Conservation (phyloP, 441 rosid species). For the Eugenia klotzschiana region DNA sequence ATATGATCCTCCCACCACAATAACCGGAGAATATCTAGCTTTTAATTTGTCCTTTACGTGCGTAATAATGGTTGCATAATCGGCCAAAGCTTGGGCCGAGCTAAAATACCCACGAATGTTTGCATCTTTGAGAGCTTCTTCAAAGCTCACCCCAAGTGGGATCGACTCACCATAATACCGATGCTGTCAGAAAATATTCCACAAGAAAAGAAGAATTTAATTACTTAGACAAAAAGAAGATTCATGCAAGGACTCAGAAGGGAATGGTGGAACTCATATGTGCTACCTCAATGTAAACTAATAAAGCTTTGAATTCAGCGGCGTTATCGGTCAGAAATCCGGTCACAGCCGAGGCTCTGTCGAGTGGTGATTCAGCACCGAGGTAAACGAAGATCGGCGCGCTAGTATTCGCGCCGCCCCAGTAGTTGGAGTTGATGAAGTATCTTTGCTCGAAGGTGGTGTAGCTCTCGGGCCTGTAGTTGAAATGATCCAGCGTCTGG, state of each 20-base stretch:
- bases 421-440: constrained; percentile 17
- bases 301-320: constrained; percentile 15
- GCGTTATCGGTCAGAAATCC: constrained; percentile 16
- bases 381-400: constrained; percentile 18
- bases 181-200: constrained; percentile 10
- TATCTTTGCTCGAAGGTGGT: constrained; percentile 19
- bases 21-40: constrained; percentile 12
- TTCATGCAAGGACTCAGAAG: not conserved
- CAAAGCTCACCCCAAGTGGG: constrained; percentile 17
- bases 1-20: constrained; percentile 26
- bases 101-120: constrained; percentile 19
- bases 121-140: constrained; percentile 12
- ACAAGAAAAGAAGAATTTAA: not conserved
- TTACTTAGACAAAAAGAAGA: not conserved
- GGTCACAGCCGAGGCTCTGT: not conserved
- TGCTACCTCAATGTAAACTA: constrained; percentile 20
- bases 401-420: constrained; percentile 20
- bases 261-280: not conserved
- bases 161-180: constrained; percentile 26
- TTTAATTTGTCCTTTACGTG: constrained; percentile 9
- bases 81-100: constrained; percentile 31
- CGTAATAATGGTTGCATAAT: constrained; percentile 16
- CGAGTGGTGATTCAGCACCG: constrained; percentile 7
- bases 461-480: constrained; percentile 22
- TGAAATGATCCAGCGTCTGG: constrained; percentile 31